Evolutionary conservation across 2,329 filamentous ascomycete species (phyloP).

Genomic region (Raffaelea albimanens): DNA sequence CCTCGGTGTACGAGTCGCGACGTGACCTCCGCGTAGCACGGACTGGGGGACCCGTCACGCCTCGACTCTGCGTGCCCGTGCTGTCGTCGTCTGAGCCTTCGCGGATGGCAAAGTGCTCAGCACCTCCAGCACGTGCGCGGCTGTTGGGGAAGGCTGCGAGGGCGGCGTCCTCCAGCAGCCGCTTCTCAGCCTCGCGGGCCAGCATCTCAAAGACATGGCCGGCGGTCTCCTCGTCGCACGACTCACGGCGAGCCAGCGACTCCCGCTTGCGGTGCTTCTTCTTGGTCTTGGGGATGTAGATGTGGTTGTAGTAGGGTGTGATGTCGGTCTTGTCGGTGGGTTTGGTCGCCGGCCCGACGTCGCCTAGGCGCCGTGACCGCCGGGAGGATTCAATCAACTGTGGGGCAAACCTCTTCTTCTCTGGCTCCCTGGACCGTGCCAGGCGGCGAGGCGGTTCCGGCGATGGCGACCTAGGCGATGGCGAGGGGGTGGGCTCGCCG

Average conservation of each 20-base stretch:
- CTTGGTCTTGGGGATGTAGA: constrained; percentile 40
- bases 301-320: constrained; percentile 53
- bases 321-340: constrained; percentile 65
- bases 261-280: constrained; percentile 27
- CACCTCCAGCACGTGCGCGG: constrained; percentile 57
- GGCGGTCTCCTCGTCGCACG: constrained; percentile 65
- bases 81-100: constrained; percentile 51
- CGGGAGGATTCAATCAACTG: constrained; percentile 74
- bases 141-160: constrained; percentile 70
- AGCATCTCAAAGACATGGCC: constrained; percentile 72
- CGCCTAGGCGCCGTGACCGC: constrained; percentile 58
- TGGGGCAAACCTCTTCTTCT: constrained; percentile 53
- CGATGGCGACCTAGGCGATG: constrained; percentile 31
- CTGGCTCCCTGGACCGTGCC: background rate
- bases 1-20: constrained; percentile 53
- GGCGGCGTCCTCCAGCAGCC: constrained; percentile 62
- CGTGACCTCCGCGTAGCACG: constrained; percentile 22
- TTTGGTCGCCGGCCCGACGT: constrained; percentile 51
- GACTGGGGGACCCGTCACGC: background rate
- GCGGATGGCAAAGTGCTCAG: constrained; percentile 61
- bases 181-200: constrained; percentile 68
- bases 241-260: constrained; percentile 49
- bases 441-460: constrained; percentile 15
- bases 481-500: constrained; percentile 46
- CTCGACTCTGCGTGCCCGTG: constrained; percentile 12